These are phyloP conservation scores for Yamadazyma pseudoaaseri DNA, from an alignment of 1,139 yeast species.

Conservation along the genomic window DNA sequence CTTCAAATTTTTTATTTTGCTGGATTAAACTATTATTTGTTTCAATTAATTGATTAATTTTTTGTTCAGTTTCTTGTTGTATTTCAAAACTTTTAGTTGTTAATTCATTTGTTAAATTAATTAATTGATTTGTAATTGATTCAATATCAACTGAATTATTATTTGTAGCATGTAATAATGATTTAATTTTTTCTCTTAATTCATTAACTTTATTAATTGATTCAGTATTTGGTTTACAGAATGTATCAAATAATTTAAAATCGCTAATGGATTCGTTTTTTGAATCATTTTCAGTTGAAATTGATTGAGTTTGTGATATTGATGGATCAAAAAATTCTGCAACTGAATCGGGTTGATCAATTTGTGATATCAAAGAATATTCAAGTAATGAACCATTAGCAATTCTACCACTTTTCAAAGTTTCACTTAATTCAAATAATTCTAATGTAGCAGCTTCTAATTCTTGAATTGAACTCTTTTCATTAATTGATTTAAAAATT, in stretches of 20 bases:
- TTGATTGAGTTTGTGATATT: background rate
- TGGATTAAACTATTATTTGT: slow-evolving; percentile 16
- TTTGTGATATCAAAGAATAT: slow-evolving; percentile 7
- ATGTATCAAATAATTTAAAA: background rate
- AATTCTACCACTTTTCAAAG: slow-evolving; percentile 28
- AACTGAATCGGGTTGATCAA: slow-evolving; percentile 3
- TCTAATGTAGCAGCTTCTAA: slow-evolving; percentile 30
- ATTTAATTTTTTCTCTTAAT: slow-evolving; percentile 2
- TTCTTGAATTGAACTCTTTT: slow-evolving; percentile 22
- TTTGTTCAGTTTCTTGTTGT: slow-evolving; percentile 12
- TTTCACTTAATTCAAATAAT: slow-evolving; percentile 33
- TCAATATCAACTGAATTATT: background rate
- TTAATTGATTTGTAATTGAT: background rate
- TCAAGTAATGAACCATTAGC: slow-evolving; percentile 16
- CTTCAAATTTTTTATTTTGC: slow-evolving; percentile 13
- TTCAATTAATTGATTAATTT: slow-evolving; percentile 13
- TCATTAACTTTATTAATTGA: slow-evolving; percentile 1
- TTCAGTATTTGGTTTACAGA: background rate
- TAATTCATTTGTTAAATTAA: slow-evolving; percentile 12
- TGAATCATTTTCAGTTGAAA: background rate
- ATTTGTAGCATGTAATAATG: background rate
- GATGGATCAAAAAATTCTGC: slow-evolving; percentile 1
- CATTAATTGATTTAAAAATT: slow-evolving; percentile 17
- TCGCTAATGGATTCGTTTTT: background rate
- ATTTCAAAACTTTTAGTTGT: slow-evolving; percentile 13